Conservation (phyloP, 2,329 filamentous ascomycete genomes). For the Apiospora hydei region DNA sequence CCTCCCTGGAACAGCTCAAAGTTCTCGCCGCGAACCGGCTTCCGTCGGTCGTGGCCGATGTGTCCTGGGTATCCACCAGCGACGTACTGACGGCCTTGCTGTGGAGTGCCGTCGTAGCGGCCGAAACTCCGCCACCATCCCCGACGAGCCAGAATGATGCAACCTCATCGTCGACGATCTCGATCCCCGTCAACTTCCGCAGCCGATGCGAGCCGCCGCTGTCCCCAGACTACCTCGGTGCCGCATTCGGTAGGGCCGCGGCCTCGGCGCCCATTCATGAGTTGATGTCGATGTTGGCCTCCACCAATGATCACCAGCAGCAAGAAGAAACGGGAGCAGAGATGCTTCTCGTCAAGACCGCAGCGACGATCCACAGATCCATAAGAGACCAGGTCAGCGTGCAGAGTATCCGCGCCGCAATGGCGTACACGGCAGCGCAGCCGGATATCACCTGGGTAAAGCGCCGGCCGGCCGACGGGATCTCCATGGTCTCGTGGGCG, state of each 20-base stretch:
- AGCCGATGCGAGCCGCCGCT: conserved; percentile 32
- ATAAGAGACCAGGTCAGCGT: conserved; percentile 3
- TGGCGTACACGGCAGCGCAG: conserved; percentile 32
- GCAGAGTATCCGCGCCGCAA: background rate
- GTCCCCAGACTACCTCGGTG: conserved; percentile 37
- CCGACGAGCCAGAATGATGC: too few relatives aligned
- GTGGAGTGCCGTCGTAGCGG: conserved; percentile 37
- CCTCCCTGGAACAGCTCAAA: conserved; percentile 33
- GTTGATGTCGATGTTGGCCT: conserved; percentile 7
- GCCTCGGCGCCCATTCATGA: conserved; percentile 29
- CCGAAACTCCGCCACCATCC: conserved; percentile 2
- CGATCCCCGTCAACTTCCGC: conserved; percentile 41
- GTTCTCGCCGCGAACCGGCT: conserved; percentile 32
- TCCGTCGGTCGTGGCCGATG: background rate
- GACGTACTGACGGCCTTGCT: conserved; percentile 39
- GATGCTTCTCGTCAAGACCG: conserved; percentile 30
- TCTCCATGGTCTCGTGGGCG: conserved; percentile 44
- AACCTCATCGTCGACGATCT: too few relatives aligned
- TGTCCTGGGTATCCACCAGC: conserved; percentile 39
- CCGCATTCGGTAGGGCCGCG: conserved; percentile 38
- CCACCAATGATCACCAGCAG: background rate
- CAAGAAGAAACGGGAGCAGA: background rate
- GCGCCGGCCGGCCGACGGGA: conserved; percentile 33
- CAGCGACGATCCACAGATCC: conserved; percentile 34
- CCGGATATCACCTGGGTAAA: conserved; percentile 25